phyloP scores from a whole-genome alignment of 306 rosid genomes.

The Cucumis hystrix region DNA sequence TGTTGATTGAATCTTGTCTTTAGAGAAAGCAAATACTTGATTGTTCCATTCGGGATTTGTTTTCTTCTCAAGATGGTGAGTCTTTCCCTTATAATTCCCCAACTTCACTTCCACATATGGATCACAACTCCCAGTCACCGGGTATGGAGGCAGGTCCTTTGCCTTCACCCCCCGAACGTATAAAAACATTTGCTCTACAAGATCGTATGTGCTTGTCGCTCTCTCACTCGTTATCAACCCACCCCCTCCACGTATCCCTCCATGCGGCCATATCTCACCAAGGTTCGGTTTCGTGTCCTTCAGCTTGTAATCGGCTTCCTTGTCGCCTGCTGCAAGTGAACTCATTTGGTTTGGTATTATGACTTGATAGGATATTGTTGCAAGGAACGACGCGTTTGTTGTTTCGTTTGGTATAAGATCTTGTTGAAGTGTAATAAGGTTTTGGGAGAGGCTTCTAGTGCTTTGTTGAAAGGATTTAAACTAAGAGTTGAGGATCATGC shows the following conservation, averaged over 20 bases:
- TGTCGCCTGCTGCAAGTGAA: conserved; percentile 18
- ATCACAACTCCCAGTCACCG: conserved; percentile 38
- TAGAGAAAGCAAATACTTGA: conserved; percentile 68
- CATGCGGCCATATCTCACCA: conserved; percentile 80
- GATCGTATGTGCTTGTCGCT: conserved; percentile 72
- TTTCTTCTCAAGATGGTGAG: conserved; percentile 63
- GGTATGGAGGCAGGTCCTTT: conserved; percentile 53
- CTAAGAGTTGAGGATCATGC: conserved; percentile 1
- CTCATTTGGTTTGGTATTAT: neutral
- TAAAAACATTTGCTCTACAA: conserved; percentile 73
- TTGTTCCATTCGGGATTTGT: conserved; percentile 63
- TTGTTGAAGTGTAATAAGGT: neutral
- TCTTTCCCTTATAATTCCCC: conserved; percentile 66
- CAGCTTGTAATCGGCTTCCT: conserved; percentile 46
- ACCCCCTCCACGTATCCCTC: conserved; percentile 59
- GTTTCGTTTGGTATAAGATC: neutral
- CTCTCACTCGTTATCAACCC: conserved; percentile 72
- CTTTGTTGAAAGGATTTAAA: conserved; percentile 20
- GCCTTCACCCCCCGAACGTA: conserved; percentile 72
- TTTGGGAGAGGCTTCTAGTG: conserved; percentile 11
- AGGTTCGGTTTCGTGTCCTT: conserved; percentile 72
- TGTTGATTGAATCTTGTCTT: conserved; percentile 63
- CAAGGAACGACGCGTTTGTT: neutral
- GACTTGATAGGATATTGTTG: no score
- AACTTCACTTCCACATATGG: conserved; percentile 71